Conservation (phyloP, 306 rosid genomes). For the Echinosophora koreensis region DNA sequence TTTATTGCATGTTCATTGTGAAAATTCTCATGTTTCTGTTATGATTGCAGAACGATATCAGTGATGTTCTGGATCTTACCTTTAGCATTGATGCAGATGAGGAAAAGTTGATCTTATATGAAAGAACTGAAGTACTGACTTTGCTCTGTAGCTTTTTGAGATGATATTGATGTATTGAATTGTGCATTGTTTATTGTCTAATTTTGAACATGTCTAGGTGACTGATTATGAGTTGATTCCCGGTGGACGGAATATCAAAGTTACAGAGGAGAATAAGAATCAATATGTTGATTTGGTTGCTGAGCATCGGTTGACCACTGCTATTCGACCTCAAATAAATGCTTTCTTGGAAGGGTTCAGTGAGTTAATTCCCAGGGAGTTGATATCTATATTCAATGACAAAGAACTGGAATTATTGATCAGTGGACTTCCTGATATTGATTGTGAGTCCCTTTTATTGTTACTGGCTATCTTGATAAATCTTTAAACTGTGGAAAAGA, state of each 20-base stretch:
- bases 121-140: slow-evolving; percentile 78
- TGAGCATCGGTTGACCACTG: slow-evolving; percentile 94
- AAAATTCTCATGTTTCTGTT: slow-evolving; percentile 30
- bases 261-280: slow-evolving; percentile 96
- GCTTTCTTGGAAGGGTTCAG: slow-evolving; percentile 91
- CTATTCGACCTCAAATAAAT: slow-evolving; percentile 94
- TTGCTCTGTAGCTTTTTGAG: slow-evolving; percentile 31
- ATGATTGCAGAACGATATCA: slow-evolving; percentile 79
- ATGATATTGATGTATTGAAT: slow-evolving; percentile 26
- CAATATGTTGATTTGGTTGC: slow-evolving; percentile 90
- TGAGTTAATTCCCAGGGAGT: slow-evolving; percentile 73
- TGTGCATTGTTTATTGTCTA: slow-evolving; percentile 10
- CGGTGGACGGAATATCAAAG: slow-evolving; percentile 94
- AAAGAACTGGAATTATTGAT: slow-evolving; percentile 92
- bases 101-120: slow-evolving; percentile 90
- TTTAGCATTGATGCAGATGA: slow-evolving; percentile 99
- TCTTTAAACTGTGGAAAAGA: not conserved
- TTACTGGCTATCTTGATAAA: not conserved
- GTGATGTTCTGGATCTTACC: slow-evolving; percentile 86
- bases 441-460: slow-evolving; percentile 62
- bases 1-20: slow-evolving; percentile 27
- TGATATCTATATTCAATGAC: slow-evolving; percentile 90
- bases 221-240: slow-evolving; percentile 95
- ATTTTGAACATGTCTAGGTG: slow-evolving; percentile 66
- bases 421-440: slow-evolving; percentile 98